Base-by-base conservation (phyloP, 1,284 basidiomycete species). In the Tylopilus orsonianus region DNA sequence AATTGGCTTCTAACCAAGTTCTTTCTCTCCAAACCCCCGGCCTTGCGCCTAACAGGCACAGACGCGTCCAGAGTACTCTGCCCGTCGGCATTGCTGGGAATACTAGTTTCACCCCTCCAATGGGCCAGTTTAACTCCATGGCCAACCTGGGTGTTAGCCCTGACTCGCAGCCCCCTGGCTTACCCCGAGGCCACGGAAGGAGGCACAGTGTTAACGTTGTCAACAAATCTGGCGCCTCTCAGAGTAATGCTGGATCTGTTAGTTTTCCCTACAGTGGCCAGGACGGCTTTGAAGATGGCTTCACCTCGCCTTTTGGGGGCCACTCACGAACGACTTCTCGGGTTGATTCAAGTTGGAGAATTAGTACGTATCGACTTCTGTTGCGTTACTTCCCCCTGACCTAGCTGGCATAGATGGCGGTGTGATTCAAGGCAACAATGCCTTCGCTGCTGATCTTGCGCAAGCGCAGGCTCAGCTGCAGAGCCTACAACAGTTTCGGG, bases 381-480 rank as follows among this genome's bases (percentile, higher is more conserved):
- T 13, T 22, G 6, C 6, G 8, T 32, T 18, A 16, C 4, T 19
- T 23, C 2, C 37, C 6, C 30, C 46, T 61, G 39, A 60, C 50
- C 27, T 52, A 24, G 48, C 19, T 52, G 24, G 44, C 41, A 27
- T 53, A 87, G 86, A 88, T 66, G 86, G 85, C 37, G 86, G 87
- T 37, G 84, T 87, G 41, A 77, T 85, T 29, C 81, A 86, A 65
- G 75, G 77, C 46, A 80, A 77, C 51, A 80, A 75, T 53, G 79
- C 78, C 32, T 85, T 84, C 57, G 78, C 85, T 30, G 78, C 87
- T 18, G 93, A 95, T 66, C 84, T 96, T 24, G 93, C 92, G 2
- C 90, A 93, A 62, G 93, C 93, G n/a, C 93, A 96, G 67, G 93
- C 94, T 9, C 97, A 99, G 68, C 78, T 99, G 5, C 91, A 94